Base-by-base conservation (phyloP, 805 yeast genomes). In the Ogataea angusta region DNA sequence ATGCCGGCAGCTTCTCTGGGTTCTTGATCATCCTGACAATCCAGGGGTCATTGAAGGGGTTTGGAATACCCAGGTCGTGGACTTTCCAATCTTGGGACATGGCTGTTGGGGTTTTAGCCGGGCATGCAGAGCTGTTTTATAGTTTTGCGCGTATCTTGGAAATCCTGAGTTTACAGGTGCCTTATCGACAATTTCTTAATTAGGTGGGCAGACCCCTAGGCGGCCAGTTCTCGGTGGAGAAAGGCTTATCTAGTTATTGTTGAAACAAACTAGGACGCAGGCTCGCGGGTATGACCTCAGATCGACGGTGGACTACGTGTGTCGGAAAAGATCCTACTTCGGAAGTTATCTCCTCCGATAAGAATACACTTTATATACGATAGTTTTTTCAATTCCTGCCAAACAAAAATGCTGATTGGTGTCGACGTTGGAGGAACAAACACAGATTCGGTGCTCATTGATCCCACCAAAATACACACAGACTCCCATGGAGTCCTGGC, bases 351-450 rank as follows among this genome's bases (percentile, higher is more conserved):
- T 6, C 12, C 17, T 19, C 23, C 17, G 33, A 30, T 30, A 18
- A 30, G 9, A 6, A 12, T 2, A 3, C 5, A 5, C 12, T 32
- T 12, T 25, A 29, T 18, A 32, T 21, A 10, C 12, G 12, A 7
- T 9, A 14, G n/a, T 12, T 3, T 21, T 10, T 15, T 12, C 23
- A 8, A 16, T 5, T 17, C 13, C 15, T 5, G 6, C 16, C 10
- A 15, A 21, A 16, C 27, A 14, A 7, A 40, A 7, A 24, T 43
- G 38, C 32, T 68, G 7, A 64, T 72, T 25, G 78, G 77, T 17
- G 68, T 73, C 14, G 78, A 73, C 51, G 76, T 73, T 30, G 78
- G 78, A 17, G 77, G 77, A 12, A 73, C 77, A 26, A 72, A 72
- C 57, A 70, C 76, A 1, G 77, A 73, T 51, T 62, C 71, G 16